Evolutionary conservation across 805 yeast species (phyloP), one percentile per base, ranked within the genome.

Genomic region (Saturnispora besseyi): DNA sequence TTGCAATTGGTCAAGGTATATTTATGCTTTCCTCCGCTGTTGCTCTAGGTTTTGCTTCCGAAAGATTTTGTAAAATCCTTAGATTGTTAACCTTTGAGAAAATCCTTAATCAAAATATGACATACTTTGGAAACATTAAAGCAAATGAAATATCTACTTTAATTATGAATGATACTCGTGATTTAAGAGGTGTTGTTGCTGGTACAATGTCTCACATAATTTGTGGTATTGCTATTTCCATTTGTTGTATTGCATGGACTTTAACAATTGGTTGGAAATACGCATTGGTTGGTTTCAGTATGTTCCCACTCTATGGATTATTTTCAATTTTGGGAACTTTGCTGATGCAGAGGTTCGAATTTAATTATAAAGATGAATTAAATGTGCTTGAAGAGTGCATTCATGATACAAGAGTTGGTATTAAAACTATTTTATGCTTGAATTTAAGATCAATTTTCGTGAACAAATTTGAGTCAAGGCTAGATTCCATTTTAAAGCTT

Each of bases 241-340:
- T 70, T 0, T 64, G 80, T 28, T 95, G 96, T 4, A 53, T 82
- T 4, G 68, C 79, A 6, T 93, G 97, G 97, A 81, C 96, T 0
- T 53, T 88, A 1, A 74, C 73, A 0, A 62, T 74, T 10, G 96
- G 96, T 0, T 93, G 98, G 98, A 85, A 83, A 58, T 67, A 93
- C 40, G 78, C 96, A 1, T 66, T 91, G 9, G 93, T 87, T 2
- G 95, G 96, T 2, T 58, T 90, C 10, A 75, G 96, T 0, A 71
- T 89, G 62, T 73, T 85, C 12, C 95, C 96, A 0, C 54, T 81
- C 11, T 79, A 86, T 46, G 79, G 86, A 6, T 52, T 60, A 0
- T 46, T 79, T 3, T 64, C 83, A 31, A 24, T 54, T 8, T 26
- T 50, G 5, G 44, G 53, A 8, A 49, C 59, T 1, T n/a, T 48